Percentiles rank a stretch among this genome's conserved stretches.
Conservation (phyloP, 257 asterid genomes). For the Paulownia fortunei region DNA sequence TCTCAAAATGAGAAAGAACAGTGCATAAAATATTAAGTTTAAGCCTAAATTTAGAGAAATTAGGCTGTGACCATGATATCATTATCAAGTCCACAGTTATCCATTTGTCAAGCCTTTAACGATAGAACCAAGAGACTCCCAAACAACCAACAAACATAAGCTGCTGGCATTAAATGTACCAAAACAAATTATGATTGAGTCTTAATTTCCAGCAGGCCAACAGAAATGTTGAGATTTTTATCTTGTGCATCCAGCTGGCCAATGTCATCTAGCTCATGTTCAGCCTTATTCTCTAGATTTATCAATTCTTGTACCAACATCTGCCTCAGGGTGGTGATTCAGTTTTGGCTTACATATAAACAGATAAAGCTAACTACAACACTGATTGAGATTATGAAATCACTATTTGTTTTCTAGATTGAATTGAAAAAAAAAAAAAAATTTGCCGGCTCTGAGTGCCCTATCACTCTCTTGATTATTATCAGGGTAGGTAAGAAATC, state of each 20-base stretch:
- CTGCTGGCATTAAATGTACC: not conserved
- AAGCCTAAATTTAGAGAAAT: not conserved
- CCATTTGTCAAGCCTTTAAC: conserved; percentile 34
- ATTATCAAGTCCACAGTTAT: not conserved
- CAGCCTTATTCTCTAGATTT: not conserved
- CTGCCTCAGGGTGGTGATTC: not conserved
- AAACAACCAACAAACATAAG: conserved; percentile 15
- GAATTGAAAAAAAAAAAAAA: too few species aligned
- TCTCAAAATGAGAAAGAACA: not conserved
- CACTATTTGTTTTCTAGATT: too few species aligned
- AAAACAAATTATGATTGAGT: not conserved
- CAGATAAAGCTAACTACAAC: too few species aligned
- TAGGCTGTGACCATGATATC: not conserved
- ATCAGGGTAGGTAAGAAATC: too few species aligned
- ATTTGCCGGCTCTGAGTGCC: too few species aligned
- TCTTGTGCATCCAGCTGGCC: too few species aligned
- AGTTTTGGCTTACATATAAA: not conserved
- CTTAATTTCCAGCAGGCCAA: conserved; percentile 28
- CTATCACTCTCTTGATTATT: too few species aligned
- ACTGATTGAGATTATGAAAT: too few species aligned
- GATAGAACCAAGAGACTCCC: conserved; percentile 32
- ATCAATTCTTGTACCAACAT: not conserved
- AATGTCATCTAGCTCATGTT: not conserved
- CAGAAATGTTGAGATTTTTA: too few species aligned
- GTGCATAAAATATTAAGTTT: not conserved